phyloP scores from a whole-genome alignment of 192 early-diverging fungal species.

The Mortierella hygrophila region DNA sequence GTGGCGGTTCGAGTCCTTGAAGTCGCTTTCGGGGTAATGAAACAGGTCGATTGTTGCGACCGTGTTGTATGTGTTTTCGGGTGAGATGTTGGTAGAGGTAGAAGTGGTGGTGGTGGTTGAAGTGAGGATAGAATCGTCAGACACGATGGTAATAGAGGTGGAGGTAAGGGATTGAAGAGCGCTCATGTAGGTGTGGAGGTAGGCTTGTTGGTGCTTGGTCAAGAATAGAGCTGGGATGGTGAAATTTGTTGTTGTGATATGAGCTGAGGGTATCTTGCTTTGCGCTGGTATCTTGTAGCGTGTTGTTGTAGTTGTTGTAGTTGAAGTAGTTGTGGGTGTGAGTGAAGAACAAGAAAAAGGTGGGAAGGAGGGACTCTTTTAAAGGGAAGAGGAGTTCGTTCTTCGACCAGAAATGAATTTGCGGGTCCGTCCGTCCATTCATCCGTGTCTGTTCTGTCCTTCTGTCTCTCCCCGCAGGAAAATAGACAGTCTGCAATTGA shows the following conservation, averaged over 20 bases:
- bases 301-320: not conserved
- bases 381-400: not conserved
- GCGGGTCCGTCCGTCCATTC: not conserved
- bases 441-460: not conserved
- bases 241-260: slow-evolving; percentile 7
- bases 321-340: not conserved
- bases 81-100: no score
- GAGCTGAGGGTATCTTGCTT: not conserved
- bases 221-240: slow-evolving; percentile 14
- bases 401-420: no score
- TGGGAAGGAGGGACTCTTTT: not conserved
- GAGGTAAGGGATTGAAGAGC: slow-evolving; percentile 5
- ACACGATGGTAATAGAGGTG: not conserved
- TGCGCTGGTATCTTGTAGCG: not conserved
- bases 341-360: not conserved
- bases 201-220: slow-evolving; percentile 32
- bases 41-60: slow-evolving; percentile 13
- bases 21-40: slow-evolving; percentile 14
- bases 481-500: not conserved
- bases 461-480: not conserved
- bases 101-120: not conserved
- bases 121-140: not conserved
- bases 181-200: slow-evolving; percentile 34
- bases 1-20: slow-evolving; percentile 16
- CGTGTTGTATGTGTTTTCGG: slow-evolving; percentile 15